Evolutionary conservation across 139 green algal species (phyloP), one percentile per base, ranked within the genome.

Genomic region (Zygnema cylindricum): DNA sequence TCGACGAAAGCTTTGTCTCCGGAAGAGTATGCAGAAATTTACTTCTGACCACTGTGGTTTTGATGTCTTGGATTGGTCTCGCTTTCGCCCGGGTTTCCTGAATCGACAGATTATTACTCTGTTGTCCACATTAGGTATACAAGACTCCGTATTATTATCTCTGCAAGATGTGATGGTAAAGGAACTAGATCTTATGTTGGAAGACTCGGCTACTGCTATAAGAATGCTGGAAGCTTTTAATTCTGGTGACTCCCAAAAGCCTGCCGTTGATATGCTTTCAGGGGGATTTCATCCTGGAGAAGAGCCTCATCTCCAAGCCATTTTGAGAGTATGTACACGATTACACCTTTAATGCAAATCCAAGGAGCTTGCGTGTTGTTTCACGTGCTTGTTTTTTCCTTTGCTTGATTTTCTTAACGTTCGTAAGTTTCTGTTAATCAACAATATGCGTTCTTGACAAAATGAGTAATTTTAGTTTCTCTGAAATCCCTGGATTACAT

Each of bases 31-130:
- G 92, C 42, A 69, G 3, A 94, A 94, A 86, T 94, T 94, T 91
- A 77, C 86, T 49, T 87, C 57, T 16, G 33, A 40, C 30, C 42
- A 88, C 41, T 25, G 55, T 1, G 42, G 33, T 49, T 76, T 94
- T 69, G 87, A 94, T 82, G 92, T 93, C 16, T 79, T 77, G 43
- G 35, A 35, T 11, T 41, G 90, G 33, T 88, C 92, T 2, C 33
- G n/a, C 1, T 85, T 54, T 35, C 63, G 91, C 41, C 87, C 84
- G 1, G 77, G 63, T n/a, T 92, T 85, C 86, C 82, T 94, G 39
- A 94, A 94, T 86, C 88, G 89, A 22, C 89, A 94, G 71, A 39
- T 92, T 89, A 93, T 94, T 57, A 71, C 82, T 22, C 63, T 93
- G 38, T 86, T 94, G 43, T 41, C 32, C 42, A 35, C 84, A 41